Evolutionary conservation across 441 rosid species (phyloP), one percentile per base, ranked within the genome.

Genomic region (Pelargonium citronellum): DNA sequence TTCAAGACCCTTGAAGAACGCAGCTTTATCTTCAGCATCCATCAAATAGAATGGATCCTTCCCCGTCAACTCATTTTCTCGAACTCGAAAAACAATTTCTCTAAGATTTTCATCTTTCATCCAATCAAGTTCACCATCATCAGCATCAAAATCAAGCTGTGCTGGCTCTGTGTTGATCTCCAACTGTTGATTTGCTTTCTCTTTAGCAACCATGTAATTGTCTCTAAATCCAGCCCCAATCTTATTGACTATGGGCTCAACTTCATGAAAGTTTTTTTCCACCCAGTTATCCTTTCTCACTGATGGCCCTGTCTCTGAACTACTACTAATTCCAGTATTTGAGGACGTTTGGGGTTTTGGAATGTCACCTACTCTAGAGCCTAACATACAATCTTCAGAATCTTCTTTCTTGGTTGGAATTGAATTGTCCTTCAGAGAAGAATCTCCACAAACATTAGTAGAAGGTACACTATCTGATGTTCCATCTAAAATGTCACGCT

Each of bases 1-100:
- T 81, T 91, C 91, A 79, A 92, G 91, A 71, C 98, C 98, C 75
- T 81, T 75, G 73, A 92, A 81, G 80, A 92, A 92, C 71, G 87
- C 84, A 76, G 65, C 74, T 78, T 92, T 91, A 41, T 86, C 97
- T 81, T 81, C 88, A 65, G 86, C 82, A 51, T 87, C 86, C 84
- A 91, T 85, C 72, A 85, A 69, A 75, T 89, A 78, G 84, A 92
- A 92, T 8, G 98, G 97, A 83, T 91, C 94, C 69, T 84, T 83
- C 67, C 96, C 97, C 0, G 90, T 79, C 75, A 93, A 77, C 79
- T 93, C 98, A 77, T 93, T 93, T 15, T 91, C 97, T 74, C 91
- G 91, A 69, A 93, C 98, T 83, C 44, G 89, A 75, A 87, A 92
- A 77, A 93, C 97, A 76, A 91, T 86, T 49, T 87, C 90, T 71